Evolutionary conservation across 2,329 filamentous ascomycete genomes (phyloP).

Genomic region (Pseudogymnoascus sp.): DNA sequence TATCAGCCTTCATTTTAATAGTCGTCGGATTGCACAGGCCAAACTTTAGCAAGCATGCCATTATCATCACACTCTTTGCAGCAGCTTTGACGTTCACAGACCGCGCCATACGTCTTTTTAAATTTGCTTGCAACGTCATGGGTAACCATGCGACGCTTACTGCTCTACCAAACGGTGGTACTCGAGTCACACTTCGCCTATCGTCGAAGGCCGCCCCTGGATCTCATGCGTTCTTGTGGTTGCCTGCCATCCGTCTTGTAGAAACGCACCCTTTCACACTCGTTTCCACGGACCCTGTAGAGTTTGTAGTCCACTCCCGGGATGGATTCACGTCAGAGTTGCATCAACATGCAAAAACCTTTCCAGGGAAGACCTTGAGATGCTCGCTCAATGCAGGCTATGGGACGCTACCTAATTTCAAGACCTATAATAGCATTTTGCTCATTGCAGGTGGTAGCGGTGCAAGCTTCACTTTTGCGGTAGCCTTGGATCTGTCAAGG

Average conservation of each 20-base stretch:
- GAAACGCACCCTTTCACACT: conserved; percentile 60
- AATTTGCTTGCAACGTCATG: conserved; percentile 20
- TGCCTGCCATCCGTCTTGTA: conserved; percentile 46
- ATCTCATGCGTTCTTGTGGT: conserved; percentile 57
- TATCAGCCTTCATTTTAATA: conserved; percentile 41
- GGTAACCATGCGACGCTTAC: conserved; percentile 46
- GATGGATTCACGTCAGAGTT: conserved; percentile 52
- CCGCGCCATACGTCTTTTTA: conserved; percentile 40
- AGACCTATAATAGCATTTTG: conserved; percentile 46
- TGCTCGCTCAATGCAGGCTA: conserved; percentile 53
- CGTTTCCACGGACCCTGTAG: conserved; percentile 36
- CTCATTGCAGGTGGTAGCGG: conserved; percentile 54
- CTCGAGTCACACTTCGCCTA: conserved; percentile 46
- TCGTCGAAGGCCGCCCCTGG: conserved; percentile 39
- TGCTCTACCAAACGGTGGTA: conserved; percentile 45
- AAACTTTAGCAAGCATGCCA: conserved; percentile 31
- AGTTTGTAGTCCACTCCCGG: conserved; percentile 51
- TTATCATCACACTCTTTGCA: conserved; percentile 36
- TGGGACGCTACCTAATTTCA: conserved; percentile 44
- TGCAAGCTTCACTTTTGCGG: conserved; percentile 48
- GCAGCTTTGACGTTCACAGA: conserved; percentile 44
- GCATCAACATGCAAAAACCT: conserved; percentile 40
- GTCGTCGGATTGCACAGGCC: conserved; percentile 45
- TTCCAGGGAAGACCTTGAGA: conserved; percentile 41
- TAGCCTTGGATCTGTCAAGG: conserved; percentile 38